Conservation (phyloP, 2,329 filamentous ascomycete species). For the Clonostachys rosea region DNA sequence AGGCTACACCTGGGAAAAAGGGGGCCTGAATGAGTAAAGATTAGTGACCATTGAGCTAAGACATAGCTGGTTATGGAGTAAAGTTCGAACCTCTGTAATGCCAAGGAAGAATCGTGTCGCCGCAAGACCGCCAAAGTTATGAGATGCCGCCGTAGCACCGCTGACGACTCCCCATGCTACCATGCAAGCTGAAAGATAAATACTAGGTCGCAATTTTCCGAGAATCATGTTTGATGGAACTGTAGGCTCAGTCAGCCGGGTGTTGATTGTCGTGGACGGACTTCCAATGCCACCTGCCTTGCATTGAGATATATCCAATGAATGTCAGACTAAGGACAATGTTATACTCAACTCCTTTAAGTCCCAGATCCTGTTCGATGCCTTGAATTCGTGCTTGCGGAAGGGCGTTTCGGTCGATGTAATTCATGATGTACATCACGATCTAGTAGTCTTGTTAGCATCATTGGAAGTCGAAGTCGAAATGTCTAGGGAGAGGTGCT, state of each 20-base stretch:
- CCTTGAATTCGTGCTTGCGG: conserved; percentile 33
- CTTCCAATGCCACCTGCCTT: conserved; percentile 8
- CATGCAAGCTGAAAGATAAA: conserved; percentile 24
- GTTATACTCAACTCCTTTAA: conserved; percentile 31
- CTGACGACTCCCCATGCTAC: conserved; percentile 16
- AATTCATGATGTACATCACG: conserved; percentile 30
- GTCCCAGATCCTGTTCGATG: conserved; percentile 33
- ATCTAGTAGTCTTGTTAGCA: not conserved
- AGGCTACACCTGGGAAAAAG: conserved; percentile 18
- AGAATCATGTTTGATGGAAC: conserved; percentile 42
- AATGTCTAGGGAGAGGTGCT: not conserved
- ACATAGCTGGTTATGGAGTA: not conserved
- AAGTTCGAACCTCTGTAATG: conserved; percentile 7
- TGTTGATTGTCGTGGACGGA: not conserved
- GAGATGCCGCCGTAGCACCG: conserved; percentile 6
- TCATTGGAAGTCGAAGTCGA: too few species aligned
- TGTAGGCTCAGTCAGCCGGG: conserved; percentile 6
- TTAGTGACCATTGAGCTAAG: not conserved
- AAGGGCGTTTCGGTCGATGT: conserved; percentile 34
- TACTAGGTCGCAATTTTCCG: conserved; percentile 33
- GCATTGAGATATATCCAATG: conserved; percentile 26
- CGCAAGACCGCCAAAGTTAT: conserved; percentile 8
- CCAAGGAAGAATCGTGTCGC: conserved; percentile 12
- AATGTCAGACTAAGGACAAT: conserved; percentile 24
- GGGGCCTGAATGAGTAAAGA: conserved; percentile 2